Evolutionary conservation across 2,329 filamentous ascomycete genomes (phyloP), one percentile per base, ranked within the genome.

Genomic region (Tolypocladium amazonense): DNA sequence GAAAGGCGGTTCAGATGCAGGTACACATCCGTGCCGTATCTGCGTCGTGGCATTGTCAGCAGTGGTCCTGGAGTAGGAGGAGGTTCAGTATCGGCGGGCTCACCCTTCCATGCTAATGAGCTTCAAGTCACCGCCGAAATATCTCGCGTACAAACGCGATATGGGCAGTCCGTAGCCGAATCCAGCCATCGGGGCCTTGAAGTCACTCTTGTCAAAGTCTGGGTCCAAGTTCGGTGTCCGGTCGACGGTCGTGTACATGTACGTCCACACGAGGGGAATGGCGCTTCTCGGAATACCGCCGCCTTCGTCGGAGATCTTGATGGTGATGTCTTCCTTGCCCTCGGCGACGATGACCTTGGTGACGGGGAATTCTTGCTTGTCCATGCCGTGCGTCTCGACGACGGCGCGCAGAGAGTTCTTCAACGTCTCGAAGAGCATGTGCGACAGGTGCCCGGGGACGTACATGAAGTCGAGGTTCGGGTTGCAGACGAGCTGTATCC

Each of bases 161-260:
- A 99, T 97, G 0, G 94, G 94, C 65, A 99, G 73, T 20, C 94
- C 94, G 70, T 99, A 99, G n/a, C 94, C 94, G 70, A 97, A 99
- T 2, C 94, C 94, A 63, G 94, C 94, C 94, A 99, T 97, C 1
- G 94, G 94, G 15, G 94, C 94, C 75, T 99, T 97, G 81, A 99
- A 99, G 74, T 99, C 94, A 76, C 88, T 96, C 78, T 97, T 96
- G 76, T 99, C 93, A 73, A 97, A 99, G 72, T 97, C 93, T 0
- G 94, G 94, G 71, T 99, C 94, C 63, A 99, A 79, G 70, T 87
- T 96, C 18, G 94, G 94, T 27, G 94, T 97, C 67, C 92, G 87
- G 73, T 97, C 94, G 64, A 99, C 94, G 2, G 94, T 99, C 41
- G 94, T 99, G 74, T 99, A 99, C 94, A 97, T 99, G 74, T 99